Percentiles rank a stretch among this genome's conserved stretches.
These are phyloP conservation scores for Pedinophyceae sp. DNA, from an alignment of 139 green algal species.

Conservation along the genomic window DNA sequence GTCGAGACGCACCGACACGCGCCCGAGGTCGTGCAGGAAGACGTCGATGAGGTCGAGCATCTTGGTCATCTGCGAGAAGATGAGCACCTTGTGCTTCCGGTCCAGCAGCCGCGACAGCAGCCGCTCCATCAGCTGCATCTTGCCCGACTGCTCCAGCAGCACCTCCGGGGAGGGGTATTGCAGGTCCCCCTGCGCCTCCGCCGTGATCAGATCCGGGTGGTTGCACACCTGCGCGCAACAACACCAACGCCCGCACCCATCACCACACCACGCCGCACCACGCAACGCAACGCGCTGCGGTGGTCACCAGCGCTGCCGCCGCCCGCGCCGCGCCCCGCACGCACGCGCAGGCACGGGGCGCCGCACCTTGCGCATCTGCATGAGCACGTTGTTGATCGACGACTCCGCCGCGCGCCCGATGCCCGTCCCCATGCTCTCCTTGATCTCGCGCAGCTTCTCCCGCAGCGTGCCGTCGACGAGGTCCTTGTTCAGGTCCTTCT, in stretches of 20 bases:
- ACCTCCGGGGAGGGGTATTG: constrained; percentile 25
- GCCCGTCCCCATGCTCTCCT: constrained; percentile 3
- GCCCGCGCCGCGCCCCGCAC: too few species aligned
- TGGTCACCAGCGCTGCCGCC: too few species aligned
- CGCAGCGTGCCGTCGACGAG: constrained; percentile 50
- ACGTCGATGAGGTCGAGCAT: constrained; percentile 91
- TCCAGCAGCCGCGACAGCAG: not conserved
- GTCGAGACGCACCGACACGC: constrained; percentile 75
- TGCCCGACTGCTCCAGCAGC: constrained; percentile 78
- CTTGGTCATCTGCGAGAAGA: constrained; percentile 97
- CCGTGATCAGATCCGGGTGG: constrained; percentile 91
- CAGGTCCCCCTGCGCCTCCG: constrained; percentile 12
- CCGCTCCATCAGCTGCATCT: constrained; percentile 82
- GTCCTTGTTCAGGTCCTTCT: constrained; percentile 59
- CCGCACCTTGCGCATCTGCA: constrained; percentile 91
- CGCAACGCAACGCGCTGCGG: too few species aligned
- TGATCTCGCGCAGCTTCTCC: constrained; percentile 16
- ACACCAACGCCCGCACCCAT: too few species aligned
- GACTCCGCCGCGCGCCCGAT: constrained; percentile 10
- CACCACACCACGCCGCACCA: too few species aligned
- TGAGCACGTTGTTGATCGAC: constrained; percentile 87
- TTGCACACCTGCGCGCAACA: too few species aligned
- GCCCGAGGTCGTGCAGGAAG: constrained; percentile 71
- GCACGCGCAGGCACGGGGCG: too few species aligned
- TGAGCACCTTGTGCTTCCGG: constrained; percentile 33